Conservation (phyloP, 2,329 filamentous ascomycete species). For the Arthrobotrys conoides region DNA sequence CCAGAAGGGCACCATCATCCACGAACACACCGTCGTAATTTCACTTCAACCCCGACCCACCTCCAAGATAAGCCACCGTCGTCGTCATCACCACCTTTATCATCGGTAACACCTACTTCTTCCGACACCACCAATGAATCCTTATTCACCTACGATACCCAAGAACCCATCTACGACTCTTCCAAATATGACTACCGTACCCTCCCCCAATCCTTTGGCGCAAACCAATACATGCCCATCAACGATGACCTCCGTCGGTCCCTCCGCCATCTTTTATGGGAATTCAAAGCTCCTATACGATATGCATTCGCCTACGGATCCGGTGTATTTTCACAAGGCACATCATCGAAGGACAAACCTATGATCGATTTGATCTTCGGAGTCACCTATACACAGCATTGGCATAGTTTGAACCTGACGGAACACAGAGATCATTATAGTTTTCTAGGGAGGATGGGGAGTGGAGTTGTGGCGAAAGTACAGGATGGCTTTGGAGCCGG, state of each 20-base stretch:
- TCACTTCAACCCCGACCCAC: constrained; percentile 14
- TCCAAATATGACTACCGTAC: constrained; percentile 42
- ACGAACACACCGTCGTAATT: constrained; percentile 10
- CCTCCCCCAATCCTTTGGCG: constrained; percentile 86
- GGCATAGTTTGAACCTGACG: constrained; percentile 91
- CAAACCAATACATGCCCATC: constrained; percentile 96
- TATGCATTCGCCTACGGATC: constrained; percentile 99
- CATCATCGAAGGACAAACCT: constrained; percentile 66
- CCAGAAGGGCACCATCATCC: constrained; percentile 3
- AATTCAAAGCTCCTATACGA: constrained; percentile 91
- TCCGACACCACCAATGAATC: constrained; percentile 16
- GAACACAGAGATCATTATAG: constrained; percentile 96
- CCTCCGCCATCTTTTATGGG: constrained; percentile 86
- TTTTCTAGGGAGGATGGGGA: constrained; percentile 83
- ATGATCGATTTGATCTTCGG: constrained; percentile 99
- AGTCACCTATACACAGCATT: constrained; percentile 93
- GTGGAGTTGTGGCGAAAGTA: constrained; percentile 84
- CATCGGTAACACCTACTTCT: background rate
- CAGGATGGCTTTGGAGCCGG: constrained; percentile 92
- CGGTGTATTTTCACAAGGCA: constrained; percentile 88
- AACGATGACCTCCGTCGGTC: constrained; percentile 96
- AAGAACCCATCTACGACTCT: constrained; percentile 57
- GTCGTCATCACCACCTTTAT: background rate
- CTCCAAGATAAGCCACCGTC: constrained; percentile 15
- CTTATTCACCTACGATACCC: constrained; percentile 45